These are phyloP conservation scores for Conticribra weissflogii DNA, from an alignment of 108 stramenopile species.

Conservation along the genomic window DNA sequence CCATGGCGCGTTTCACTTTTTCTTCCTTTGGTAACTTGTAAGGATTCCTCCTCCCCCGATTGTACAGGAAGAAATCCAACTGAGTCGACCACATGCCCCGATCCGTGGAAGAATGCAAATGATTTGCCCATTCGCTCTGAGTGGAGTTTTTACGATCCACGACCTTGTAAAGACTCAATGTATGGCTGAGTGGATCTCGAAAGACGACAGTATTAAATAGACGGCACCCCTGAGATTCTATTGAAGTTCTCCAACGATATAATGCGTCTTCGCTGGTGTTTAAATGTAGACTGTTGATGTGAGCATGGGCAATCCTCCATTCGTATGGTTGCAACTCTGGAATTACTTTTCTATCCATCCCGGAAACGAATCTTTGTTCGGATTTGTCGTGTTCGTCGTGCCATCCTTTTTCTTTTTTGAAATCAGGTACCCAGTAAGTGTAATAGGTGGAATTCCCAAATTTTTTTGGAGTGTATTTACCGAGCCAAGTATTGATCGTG, in stretches of 20 bases:
- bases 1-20: conserved; percentile 1
- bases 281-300: conserved; percentile 18
- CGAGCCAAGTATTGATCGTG: conserved; percentile 23
- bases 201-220: conserved; percentile 21
- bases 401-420: neutral
- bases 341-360: conserved; percentile 22
- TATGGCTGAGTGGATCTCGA: conserved; percentile 25
- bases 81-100: conserved; percentile 15
- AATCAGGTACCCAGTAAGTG: conserved; percentile 7
- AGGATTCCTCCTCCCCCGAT: conserved; percentile 17
- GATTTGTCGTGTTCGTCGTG: neutral
- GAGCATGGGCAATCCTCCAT: conserved; percentile 33
- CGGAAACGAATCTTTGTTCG: neutral
- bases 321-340: conserved; percentile 1
- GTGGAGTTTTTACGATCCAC: conserved; percentile 7
- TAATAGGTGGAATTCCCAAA: conserved; percentile 18
- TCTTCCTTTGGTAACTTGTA: neutral
- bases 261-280: conserved; percentile 20
- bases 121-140: conserved; percentile 14
- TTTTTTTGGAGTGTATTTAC: neutral
- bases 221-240: conserved; percentile 24
- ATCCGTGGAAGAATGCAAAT: conserved; percentile 10
- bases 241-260: conserved; percentile 5
- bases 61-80: conserved; percentile 36
- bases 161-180: conserved; percentile 24